Base-by-base conservation (phyloP, 1,139 yeast genomes). In the Kodamaea suecica region DNA sequence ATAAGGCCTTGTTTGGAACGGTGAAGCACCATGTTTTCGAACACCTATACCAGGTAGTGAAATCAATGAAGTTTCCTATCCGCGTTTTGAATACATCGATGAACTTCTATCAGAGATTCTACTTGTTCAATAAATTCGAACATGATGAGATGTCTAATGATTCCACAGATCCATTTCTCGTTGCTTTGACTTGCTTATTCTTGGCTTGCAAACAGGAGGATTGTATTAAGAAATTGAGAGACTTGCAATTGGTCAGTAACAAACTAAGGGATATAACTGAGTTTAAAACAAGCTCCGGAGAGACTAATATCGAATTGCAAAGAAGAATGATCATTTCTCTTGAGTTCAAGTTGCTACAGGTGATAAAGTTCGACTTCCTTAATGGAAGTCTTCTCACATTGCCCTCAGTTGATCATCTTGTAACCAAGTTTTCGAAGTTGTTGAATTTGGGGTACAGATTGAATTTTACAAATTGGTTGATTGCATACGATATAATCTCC, bases 201-300 rank as follows among this genome's bases (percentile, higher is more conserved):
- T 70, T 88, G 23, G 86, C 97, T 3, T 70, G 84, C 29, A 90
- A 92, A 56, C 79, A 81, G 47, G 95, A 87, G 52, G 97, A 90
- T 53, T 88, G 95, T 28, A 81, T 90, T 27, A 90, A 90, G 57
- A 84, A 85, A 49, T 61, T 84, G 12, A 68, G 78, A 40, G 92
- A 85, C 35, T 66, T 76, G 9, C 73, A 83, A 31, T 36, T 49
- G 2, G 64, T 63, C 9, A 66, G 68, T n/a, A 68, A 68, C 44
- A 66, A 63, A 42, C 41, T 68, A 26, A 52, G 72, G 38, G 73
- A 66, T 35, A 41, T 51, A 11, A 57, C 51, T 29, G 52, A 50
- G 17, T 37, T 41, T 11, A 34, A 35, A 17, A 26, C n/a, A 12
- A 30, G 17, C 24, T 23, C 13, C 21, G 33, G 41, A 5, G 42